A percentile compares a stretch with the other conserved stretches of the same genome.
Evolutionary conservation across 768 basidiomycete genomes (phyloP).

Genomic region (Coprinellus aureogranulatus): DNA sequence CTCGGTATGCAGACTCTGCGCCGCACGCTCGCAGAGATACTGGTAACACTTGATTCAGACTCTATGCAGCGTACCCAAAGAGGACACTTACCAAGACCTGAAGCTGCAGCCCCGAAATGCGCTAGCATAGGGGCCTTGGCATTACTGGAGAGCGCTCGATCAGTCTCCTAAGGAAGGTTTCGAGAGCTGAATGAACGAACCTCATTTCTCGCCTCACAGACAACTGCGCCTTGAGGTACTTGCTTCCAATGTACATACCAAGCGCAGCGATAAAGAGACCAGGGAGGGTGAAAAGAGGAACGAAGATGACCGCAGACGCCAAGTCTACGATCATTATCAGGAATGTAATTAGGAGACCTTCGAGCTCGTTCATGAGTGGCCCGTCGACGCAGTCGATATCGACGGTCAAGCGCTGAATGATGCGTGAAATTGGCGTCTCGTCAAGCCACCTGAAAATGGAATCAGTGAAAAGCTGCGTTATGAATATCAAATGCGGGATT

Average conservation of each 20-base stretch:
- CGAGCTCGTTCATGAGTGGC: slow-evolving; percentile 26
- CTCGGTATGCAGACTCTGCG: slow-evolving; percentile 50
- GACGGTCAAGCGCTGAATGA: slow-evolving; percentile 65
- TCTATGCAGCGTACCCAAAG: neutral
- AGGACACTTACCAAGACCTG: slow-evolving; percentile 47
- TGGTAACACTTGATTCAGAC: slow-evolving; percentile 14
- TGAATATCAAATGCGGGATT: slow-evolving; percentile 4
- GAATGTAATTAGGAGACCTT: slow-evolving; percentile 25
- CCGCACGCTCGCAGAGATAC: slow-evolving; percentile 69
- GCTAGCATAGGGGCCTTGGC: slow-evolving; percentile 39
- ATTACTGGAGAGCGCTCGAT: slow-evolving; percentile 14
- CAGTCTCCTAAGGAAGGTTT: no score
- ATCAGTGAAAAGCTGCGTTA: neutral
- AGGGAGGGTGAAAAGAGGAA: slow-evolving; percentile 47
- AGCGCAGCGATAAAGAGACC: slow-evolving; percentile 39
- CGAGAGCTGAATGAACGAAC: slow-evolving; percentile 22
- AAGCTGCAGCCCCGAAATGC: slow-evolving; percentile 47
- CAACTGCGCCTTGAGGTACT: slow-evolving; percentile 47
- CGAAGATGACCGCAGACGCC: slow-evolving; percentile 40
- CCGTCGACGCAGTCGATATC: slow-evolving; percentile 63
- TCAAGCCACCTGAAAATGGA: slow-evolving; percentile 50
- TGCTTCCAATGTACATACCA: slow-evolving; percentile 42
- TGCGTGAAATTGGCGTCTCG: slow-evolving; percentile 46
- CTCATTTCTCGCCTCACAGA: slow-evolving; percentile 49
- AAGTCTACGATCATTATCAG: slow-evolving; percentile 42